phyloP scores from a whole-genome alignment of 73 alveolate genomes.

The Breviolum minutum region DNA sequence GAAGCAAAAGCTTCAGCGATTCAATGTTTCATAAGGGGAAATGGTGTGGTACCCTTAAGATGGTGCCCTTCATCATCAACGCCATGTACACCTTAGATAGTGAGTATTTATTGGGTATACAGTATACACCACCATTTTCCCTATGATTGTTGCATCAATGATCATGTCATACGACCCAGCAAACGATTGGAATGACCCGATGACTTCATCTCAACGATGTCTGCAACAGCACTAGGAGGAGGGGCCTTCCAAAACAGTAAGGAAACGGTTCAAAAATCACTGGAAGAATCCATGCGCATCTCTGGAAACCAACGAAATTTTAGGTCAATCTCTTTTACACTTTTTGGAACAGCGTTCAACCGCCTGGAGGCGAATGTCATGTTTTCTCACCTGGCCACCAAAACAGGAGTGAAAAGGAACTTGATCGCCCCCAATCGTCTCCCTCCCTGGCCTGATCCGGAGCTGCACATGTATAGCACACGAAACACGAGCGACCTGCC shows the following conservation, averaged over 20 bases:
- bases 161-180: constrained; percentile 13
- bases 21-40: too few relatives aligned
- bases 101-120: too few relatives aligned
- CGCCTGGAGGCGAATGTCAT: not conserved
- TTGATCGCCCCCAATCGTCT: not conserved
- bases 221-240: not conserved
- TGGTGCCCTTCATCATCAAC: too few relatives aligned
- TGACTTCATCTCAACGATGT: not conserved
- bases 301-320: too few relatives aligned
- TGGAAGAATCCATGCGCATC: too few relatives aligned
- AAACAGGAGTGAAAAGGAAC: not conserved
- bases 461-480: constrained; percentile 88
- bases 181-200: not conserved
- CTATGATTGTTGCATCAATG: not conserved
- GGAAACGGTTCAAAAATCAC: not conserved
- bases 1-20: too few relatives aligned
- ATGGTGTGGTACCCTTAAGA: too few relatives aligned
- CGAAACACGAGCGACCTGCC: constrained; percentile 94
- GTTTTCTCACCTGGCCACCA: not conserved
- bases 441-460: constrained; percentile 37
- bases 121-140: too few relatives aligned
- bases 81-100: too few relatives aligned
- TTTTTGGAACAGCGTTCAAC: not conserved
- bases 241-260: not conserved
- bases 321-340: too few relatives aligned